phyloP scores from a whole-genome alignment of 345 rosid genomes.

The Salix brachista region DNA sequence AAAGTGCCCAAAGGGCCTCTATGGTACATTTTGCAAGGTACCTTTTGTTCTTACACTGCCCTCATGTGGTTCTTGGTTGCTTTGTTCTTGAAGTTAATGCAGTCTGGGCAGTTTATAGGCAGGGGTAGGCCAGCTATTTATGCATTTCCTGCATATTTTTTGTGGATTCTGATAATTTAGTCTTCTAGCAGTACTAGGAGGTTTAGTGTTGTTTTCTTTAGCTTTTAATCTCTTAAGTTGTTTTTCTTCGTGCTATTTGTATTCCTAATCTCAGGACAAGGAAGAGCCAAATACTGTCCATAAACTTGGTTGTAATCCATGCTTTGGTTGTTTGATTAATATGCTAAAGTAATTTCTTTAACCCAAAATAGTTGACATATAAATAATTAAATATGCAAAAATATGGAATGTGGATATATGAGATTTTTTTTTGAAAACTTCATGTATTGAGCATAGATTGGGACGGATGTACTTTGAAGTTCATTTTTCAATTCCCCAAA shows the following conservation, averaged over 20 bases:
- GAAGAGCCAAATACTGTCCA: neutral
- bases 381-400: neutral
- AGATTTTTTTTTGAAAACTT: neutral
- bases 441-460: neutral
- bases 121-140: neutral
- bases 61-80: neutral
- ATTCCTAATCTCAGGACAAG: neutral
- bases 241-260: neutral
- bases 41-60: conserved; percentile 9
- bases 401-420: neutral
- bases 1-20: conserved; percentile 86
- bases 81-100: neutral
- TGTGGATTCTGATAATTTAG: neutral
- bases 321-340: neutral
- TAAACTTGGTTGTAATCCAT: neutral
- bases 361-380: neutral
- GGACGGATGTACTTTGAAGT: neutral
- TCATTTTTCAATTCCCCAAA: neutral
- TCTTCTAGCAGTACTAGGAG: neutral
- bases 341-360: neutral
- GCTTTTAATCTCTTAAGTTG: neutral
- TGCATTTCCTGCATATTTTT: neutral
- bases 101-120: neutral
- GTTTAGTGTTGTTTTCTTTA: neutral
- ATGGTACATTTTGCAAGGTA: conserved; percentile 92